Evolutionary conservation across 192 early-diverging fungal genomes (phyloP).

Genomic region (Geranomyces michiganensis): DNA sequence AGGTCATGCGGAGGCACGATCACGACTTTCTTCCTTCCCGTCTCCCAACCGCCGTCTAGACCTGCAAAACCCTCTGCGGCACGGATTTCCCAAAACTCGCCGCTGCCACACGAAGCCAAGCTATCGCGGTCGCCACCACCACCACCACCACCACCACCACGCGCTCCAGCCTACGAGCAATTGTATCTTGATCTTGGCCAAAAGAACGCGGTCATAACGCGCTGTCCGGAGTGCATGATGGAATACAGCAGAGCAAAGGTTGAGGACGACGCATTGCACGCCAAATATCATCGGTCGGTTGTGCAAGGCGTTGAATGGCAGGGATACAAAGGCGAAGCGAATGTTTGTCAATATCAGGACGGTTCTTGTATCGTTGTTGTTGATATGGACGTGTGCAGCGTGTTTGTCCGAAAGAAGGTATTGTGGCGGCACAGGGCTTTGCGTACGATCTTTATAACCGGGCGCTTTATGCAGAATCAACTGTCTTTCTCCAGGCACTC

Average conservation of each 20-base stretch:
- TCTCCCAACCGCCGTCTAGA: too few species aligned
- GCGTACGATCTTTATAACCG: too few species aligned
- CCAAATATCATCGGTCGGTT: conserved; percentile 21
- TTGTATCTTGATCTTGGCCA: conserved; percentile 35
- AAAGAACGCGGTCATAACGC: background rate
- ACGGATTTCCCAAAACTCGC: background rate
- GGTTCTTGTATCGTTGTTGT: conserved; percentile 10
- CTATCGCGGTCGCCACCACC: conserved; percentile 10
- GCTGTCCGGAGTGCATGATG: conserved; percentile 27
- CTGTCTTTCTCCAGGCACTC: too few species aligned
- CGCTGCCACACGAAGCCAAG: too few species aligned
- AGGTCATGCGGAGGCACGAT: too few species aligned
- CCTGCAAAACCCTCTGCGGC: too few species aligned
- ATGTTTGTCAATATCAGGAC: conserved; percentile 11
- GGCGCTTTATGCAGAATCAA: too few species aligned
- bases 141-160: background rate
- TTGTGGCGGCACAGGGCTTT: too few species aligned
- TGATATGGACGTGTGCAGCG: conserved; percentile 7
- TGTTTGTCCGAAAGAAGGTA: conserved; percentile 5
- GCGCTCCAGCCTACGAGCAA: conserved; percentile 16
- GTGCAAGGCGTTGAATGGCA: conserved; percentile 29
- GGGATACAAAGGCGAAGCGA: conserved; percentile 22
- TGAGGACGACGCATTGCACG: conserved; percentile 30
- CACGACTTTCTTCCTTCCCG: too few species aligned
- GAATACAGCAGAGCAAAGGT: conserved; percentile 5